Evolutionary conservation across 805 yeast genomes (phyloP), one percentile per base, ranked within the genome.

Genomic region (Pichia cabralensis): DNA sequence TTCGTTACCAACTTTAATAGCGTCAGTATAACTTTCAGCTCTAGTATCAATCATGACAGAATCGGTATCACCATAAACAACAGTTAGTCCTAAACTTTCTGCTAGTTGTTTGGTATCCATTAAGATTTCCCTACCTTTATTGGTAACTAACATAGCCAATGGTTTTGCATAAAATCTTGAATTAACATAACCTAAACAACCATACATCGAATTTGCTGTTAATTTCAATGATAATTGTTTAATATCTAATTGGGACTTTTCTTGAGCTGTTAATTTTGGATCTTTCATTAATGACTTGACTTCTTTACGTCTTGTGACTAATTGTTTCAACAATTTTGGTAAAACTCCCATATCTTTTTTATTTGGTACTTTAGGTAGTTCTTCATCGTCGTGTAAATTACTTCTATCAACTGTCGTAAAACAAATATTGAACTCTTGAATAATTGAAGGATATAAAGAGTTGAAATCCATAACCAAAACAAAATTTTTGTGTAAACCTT

Each of bases 171-270:
- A 89, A 57, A 92, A 92, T 50, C 98, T 71, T 16, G 96, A 85
- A 48, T 80, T 72, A 6, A 80, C 81, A 56, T 78, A 88, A 46
- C 98, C 98, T 48, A 92, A 69, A 71, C 97, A 92, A 53, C 98
- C 98, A 61, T 92, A 92, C 96, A 92, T 89, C n/a, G 98, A 92
- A 60, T 92, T 92, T 20, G 98, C 98, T 3, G 98, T 94, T 53
- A 92, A 67, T 56, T 92, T 92, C 54, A 92, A 71, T 0, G 98
- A 97, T 55, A 81, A 94, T 58, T 92, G 98, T 52, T 88, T 84
- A 52, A 88, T 86, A 56, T 92, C 97, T 65, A 80, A 85, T 52
- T 89, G 96, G 0, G 83, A 80, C 37, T 60, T 73, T 52, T 83
- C 86, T 35, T 65, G 60, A 0, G 75, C 64, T 0, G 77, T 66